Conservation (phyloP, 495 filamentous ascomycete species). For the Aspergillus conjunctus region DNA sequence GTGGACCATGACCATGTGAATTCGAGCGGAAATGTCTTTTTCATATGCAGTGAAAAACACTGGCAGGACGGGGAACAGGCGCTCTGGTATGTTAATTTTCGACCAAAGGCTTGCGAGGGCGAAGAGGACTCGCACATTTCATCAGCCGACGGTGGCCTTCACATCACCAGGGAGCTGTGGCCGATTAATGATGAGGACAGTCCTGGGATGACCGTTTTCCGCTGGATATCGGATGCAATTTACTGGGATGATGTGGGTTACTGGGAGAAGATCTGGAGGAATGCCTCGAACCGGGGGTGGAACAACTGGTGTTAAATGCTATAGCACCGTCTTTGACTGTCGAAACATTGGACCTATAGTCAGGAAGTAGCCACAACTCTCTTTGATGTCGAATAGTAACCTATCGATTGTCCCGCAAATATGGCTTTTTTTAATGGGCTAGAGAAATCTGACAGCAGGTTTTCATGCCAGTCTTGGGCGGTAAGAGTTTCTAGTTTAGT, state of each 20-base stretch:
- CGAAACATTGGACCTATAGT: no score
- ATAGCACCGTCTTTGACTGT: no score
- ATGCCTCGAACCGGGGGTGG: neutral
- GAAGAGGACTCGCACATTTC: neutral
- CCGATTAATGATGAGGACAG: neutral
- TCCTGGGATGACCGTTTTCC: neutral
- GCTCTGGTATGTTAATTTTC: neutral
- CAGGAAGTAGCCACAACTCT: no score
- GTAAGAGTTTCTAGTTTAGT: no score
- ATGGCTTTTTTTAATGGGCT: no score
- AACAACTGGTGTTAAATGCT: slow-evolving; percentile 1
- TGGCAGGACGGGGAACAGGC: neutral
- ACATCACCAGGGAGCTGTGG: neutral
- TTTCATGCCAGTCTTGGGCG: no score
- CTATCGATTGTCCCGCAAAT: no score
- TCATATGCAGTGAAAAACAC: neutral
- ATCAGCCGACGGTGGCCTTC: neutral
- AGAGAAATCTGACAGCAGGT: no score
- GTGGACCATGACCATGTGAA: neutral
- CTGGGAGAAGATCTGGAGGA: neutral
- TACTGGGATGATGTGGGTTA: neutral
- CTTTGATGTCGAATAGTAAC: no score
- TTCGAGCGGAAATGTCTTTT: neutral
- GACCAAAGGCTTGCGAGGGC: neutral
- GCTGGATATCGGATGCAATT: neutral